These are phyloP conservation scores for Dujonia santamariae DNA, from an alignment of 1,139 yeast species.

Conservation along the genomic window DNA sequence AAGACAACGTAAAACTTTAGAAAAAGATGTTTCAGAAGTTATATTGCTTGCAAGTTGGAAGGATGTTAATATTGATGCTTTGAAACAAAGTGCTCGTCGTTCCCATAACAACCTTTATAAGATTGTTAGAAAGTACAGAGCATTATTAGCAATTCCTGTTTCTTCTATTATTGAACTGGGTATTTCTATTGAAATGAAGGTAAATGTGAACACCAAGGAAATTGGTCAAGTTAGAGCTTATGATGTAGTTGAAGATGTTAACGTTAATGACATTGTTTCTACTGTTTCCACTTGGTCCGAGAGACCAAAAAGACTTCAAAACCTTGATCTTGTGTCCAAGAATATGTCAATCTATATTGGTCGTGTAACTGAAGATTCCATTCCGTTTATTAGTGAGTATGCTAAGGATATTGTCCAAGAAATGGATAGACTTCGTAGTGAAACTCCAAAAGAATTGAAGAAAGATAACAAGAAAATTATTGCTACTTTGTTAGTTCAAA, in stretches of 20 bases:
- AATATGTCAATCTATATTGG: slow-evolving; percentile 53
- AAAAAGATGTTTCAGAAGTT: slow-evolving; percentile 80
- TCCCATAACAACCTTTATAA: slow-evolving; percentile 86
- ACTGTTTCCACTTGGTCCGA: slow-evolving; percentile 44
- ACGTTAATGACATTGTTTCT: slow-evolving; percentile 16
- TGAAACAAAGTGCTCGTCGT: slow-evolving; percentile 87
- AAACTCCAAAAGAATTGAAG: slow-evolving; percentile 69
- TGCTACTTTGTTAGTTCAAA: slow-evolving; percentile 75
- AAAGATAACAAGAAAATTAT: slow-evolving; percentile 75
- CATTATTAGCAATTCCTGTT: slow-evolving; percentile 53
- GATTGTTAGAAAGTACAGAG: slow-evolving; percentile 78
- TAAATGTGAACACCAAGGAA: slow-evolving; percentile 1
- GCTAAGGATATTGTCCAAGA: slow-evolving; percentile 55
- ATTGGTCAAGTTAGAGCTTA: too few species aligned
- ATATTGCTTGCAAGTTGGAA: slow-evolving; percentile 94
- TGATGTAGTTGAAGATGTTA: too few species aligned
- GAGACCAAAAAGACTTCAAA: slow-evolving; percentile 55
- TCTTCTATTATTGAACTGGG: slow-evolving; percentile 62
- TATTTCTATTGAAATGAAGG: slow-evolving; percentile 15
- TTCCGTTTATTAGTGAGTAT: slow-evolving; percentile 46
- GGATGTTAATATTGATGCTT: slow-evolving; percentile 89
- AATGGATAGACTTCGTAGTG: slow-evolving; percentile 62
- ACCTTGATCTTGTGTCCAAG: slow-evolving; percentile 45
- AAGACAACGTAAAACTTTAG: slow-evolving; percentile 51
- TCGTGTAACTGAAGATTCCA: slow-evolving; percentile 28